Base-by-base conservation (phyloP, 2,329 filamentous ascomycete species). In the Botrytis paeoniae region DNA sequence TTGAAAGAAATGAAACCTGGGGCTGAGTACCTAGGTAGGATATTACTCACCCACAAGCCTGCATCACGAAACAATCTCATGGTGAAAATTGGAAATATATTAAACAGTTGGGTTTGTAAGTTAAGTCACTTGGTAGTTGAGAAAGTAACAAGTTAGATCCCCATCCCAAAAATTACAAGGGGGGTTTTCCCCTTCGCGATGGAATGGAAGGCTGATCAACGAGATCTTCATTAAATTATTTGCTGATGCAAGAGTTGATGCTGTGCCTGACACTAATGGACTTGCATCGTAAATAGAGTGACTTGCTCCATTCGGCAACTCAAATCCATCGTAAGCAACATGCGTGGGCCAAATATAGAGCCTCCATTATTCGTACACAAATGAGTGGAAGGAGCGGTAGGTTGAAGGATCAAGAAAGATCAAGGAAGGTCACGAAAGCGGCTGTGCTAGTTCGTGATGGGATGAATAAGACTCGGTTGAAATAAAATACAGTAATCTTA, bases 271-370 rank as follows among this genome's bases (percentile, higher is more conserved):
- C 41, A 72, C 70, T 69, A 72, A 61, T 69, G 25, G 29, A n/a
- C 45, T 69, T 29, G 41, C 51, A 69, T 37, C 70, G 48, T 43
- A 72, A 72, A 72, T 69, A 69, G 70, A 72, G 70, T 32, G n/a
- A 69, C 63, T 69, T 69, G 54, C 70, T 72, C 70, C 35, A 72
- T 72, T 48, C 35, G 51, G 70, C 45, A 69, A 35, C 20, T 69
- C 18, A 29, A 61, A 69, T 37, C 41, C 70, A 69, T 60, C 25
- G 41, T 72, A 69, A 69, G 70, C 62, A 66, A 61, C 45, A 51
- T 60, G 29, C 48, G 10, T 29, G 35, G 43, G 51, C 70, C 70
- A 72, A 72, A 72, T 72, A 72, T 72, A 72, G 70, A 72, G 63
- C 51, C 63, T 61, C 35, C 18, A 48, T 35, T n/a, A 9, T 54